These are phyloP conservation scores for Pharnaceum exiguum DNA, from an alignment of 148 eudicot genomes.

Conservation along the genomic window DNA sequence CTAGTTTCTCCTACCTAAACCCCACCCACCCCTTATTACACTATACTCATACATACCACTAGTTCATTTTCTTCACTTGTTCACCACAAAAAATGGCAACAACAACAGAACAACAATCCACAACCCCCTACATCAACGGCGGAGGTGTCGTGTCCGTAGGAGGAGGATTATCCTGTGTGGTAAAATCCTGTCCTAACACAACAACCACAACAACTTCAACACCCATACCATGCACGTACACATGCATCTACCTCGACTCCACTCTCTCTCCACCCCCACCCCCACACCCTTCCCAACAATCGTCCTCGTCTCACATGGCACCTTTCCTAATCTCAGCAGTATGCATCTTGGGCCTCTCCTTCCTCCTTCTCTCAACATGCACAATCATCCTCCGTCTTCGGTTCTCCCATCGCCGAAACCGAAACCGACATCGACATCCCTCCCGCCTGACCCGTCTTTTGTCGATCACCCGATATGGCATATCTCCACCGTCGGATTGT, in stretches of 20 bases:
- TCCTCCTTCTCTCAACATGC: constrained; percentile 34
- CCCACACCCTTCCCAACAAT: constrained; percentile 3
- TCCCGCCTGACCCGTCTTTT: constrained; percentile 1
- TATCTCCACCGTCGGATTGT: constrained; percentile 45
- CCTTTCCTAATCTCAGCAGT: constrained; percentile 24
- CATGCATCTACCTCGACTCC: background rate
- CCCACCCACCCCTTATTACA: too few species aligned
- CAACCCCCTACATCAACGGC: too few species aligned
- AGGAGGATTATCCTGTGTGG: too few species aligned
- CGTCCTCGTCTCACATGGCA: constrained; percentile 11
- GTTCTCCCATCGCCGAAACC: constrained; percentile 14
- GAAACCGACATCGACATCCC: background rate
- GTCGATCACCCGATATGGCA: constrained; percentile 55
- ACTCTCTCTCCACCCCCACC: background rate
- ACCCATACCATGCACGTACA: background rate
- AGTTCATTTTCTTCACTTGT: too few species aligned
- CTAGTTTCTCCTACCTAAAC: too few species aligned
- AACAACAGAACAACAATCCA: too few species aligned
- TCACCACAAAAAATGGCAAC: too few species aligned
- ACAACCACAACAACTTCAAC: background rate
- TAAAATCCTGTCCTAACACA: too few species aligned
- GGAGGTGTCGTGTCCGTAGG: too few species aligned
- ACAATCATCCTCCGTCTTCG: constrained; percentile 19
- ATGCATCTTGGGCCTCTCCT: constrained; percentile 35
- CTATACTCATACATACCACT: too few species aligned